Evolutionary conservation across 306 rosid genomes (phyloP).

Genomic region (Datisca glomerata): DNA sequence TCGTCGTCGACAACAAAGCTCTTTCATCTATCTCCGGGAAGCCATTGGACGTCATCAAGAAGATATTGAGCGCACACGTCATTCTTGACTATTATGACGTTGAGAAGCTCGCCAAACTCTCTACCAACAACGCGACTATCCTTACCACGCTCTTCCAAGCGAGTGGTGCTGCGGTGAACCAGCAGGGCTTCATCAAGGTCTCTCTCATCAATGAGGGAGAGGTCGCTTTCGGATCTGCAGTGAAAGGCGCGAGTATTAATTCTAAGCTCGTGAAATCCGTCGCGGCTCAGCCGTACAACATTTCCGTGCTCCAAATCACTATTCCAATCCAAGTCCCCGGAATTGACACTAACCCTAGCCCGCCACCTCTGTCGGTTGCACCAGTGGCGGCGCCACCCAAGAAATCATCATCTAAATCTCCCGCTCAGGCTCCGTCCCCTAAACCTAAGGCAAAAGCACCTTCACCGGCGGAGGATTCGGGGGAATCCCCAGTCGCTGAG

Average conservation of each 20-base stretch:
- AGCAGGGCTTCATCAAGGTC: slow-evolving; percentile 35
- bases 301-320: slow-evolving; percentile 44
- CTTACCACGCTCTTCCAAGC: slow-evolving; percentile 36
- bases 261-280: slow-evolving; percentile 24
- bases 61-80: slow-evolving; percentile 26
- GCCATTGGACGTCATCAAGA: slow-evolving; percentile 16
- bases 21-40: slow-evolving; percentile 16
- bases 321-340: slow-evolving; percentile 24
- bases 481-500: neutral
- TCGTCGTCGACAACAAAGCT: slow-evolving; percentile 24
- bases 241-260: slow-evolving; percentile 1
- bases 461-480: neutral
- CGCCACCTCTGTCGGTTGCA: neutral
- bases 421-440: slow-evolving; percentile 16
- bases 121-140: neutral
- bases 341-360: slow-evolving; percentile 14
- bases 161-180: slow-evolving; percentile 18
- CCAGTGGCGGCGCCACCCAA: slow-evolving; percentile 2
- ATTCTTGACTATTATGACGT: slow-evolving; percentile 31
- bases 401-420: slow-evolving; percentile 8
- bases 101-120: slow-evolving; percentile 11
- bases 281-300: slow-evolving; percentile 22
- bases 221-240: slow-evolving; percentile 33
- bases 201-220: slow-evolving; percentile 24
- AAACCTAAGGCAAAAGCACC: slow-evolving; percentile 11